Conservation (phyloP, 257 asterid genomes). For the Gardenia jasminoides region DNA sequence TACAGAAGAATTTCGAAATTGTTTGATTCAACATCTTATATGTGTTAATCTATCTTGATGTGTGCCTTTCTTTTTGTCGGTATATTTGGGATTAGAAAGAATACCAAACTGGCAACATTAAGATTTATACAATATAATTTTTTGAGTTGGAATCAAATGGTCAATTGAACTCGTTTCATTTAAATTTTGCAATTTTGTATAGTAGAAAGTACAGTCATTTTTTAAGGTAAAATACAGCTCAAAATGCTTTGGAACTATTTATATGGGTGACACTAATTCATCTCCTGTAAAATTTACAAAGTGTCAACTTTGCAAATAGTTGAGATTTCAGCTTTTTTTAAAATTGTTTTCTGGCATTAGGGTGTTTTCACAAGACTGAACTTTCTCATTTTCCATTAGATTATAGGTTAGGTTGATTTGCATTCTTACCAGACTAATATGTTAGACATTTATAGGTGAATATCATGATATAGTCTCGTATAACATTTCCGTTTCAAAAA, state of each 20-base stretch:
- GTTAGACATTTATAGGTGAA: too few relatives aligned
- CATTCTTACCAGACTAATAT: too few relatives aligned
- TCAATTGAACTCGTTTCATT: not conserved
- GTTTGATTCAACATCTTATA: not conserved
- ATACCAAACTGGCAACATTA: not conserved
- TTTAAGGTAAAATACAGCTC: not conserved
- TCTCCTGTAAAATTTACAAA: not conserved
- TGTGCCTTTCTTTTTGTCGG: not conserved
- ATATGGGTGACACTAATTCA: not conserved
- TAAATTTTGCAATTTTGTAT: not conserved
- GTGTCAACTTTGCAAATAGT: not conserved
- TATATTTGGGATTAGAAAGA: not conserved
- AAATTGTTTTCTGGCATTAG: not conserved
- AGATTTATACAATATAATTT: not conserved
- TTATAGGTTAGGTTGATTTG: not conserved
- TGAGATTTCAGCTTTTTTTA: too few relatives aligned
- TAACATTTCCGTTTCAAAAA: not conserved
- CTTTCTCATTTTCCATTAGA: not conserved
- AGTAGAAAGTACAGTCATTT: not conserved
- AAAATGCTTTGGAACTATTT: not conserved
- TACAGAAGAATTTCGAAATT: not conserved
- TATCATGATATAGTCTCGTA: too few relatives aligned
- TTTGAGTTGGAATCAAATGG: not conserved
- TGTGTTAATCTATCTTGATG: too few relatives aligned
- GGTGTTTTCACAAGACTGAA: not conserved